phyloP scores from a whole-genome alignment of 176 grass and related monocot species.

The Dendrocalamus sinicus region DNA sequence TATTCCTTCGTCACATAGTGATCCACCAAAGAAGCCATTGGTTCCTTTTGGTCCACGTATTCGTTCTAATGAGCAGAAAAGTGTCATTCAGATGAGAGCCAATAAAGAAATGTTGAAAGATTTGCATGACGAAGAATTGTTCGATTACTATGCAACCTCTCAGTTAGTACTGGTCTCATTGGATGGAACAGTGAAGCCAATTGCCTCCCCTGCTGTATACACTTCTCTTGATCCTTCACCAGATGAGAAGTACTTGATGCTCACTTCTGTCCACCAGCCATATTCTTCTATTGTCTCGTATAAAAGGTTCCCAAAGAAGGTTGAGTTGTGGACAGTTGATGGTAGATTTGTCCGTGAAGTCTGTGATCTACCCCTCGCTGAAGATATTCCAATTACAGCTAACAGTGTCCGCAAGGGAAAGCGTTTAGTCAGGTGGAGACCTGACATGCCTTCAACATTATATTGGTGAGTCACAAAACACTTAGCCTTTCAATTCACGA shows the following conservation, averaged over 20 bases:
- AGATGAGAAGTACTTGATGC: slow-evolving; percentile 76
- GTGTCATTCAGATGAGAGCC: slow-evolving; percentile 63
- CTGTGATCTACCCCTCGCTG: slow-evolving; percentile 82
- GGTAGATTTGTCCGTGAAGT: slow-evolving; percentile 74
- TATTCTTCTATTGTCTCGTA: slow-evolving; percentile 79
- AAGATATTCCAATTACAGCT: slow-evolving; percentile 82
- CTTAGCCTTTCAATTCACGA: background rate
- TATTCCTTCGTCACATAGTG: slow-evolving; percentile 62
- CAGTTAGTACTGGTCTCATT: slow-evolving; percentile 66
- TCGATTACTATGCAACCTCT: slow-evolving; percentile 77
- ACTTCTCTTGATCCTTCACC: slow-evolving; percentile 79
- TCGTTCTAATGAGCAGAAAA: slow-evolving; percentile 80
- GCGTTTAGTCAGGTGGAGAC: slow-evolving; percentile 77
- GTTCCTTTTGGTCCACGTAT: slow-evolving; percentile 73
- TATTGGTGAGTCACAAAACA: slow-evolving; percentile 66
- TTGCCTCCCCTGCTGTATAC: slow-evolving; percentile 68
- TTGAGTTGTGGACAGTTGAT: slow-evolving; percentile 75
- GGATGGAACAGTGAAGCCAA: slow-evolving; percentile 57
- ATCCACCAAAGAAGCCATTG: slow-evolving; percentile 64
- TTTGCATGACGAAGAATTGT: slow-evolving; percentile 73
- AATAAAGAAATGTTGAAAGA: slow-evolving; percentile 81
- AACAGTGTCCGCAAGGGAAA: slow-evolving; percentile 84
- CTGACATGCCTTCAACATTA: slow-evolving; percentile 73
- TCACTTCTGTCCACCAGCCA: slow-evolving; percentile 64
- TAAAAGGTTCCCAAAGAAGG: slow-evolving; percentile 82